phyloP scores from a whole-genome alignment of 2,329 filamentous ascomycete species.

The Pseudocercospora vitis region DNA sequence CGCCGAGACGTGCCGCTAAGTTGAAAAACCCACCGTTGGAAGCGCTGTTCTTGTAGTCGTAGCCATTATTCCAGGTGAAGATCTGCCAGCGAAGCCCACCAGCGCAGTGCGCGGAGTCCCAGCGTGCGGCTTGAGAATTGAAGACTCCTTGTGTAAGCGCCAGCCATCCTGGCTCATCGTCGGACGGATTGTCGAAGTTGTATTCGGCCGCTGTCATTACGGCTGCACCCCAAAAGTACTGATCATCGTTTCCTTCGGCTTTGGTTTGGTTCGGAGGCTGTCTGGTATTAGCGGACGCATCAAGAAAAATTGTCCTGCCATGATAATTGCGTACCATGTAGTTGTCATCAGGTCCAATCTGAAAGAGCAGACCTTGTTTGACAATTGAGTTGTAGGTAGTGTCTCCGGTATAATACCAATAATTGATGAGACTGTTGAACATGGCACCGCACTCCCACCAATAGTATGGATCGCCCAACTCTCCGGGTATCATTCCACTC shows the following conservation, averaged over 20 bases:
- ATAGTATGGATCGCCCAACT: slow-evolving; percentile 62
- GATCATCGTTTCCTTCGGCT: slow-evolving; percentile 55
- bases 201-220: slow-evolving; percentile 57
- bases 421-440: slow-evolving; percentile 68
- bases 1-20: slow-evolving; percentile 41
- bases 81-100: slow-evolving; percentile 41
- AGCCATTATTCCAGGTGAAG: slow-evolving; percentile 42
- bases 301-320: too few species aligned
- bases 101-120: slow-evolving; percentile 36
- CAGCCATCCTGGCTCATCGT: slow-evolving; percentile 44
- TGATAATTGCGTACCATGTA: slow-evolving; percentile 56
- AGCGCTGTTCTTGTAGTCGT: slow-evolving; percentile 49
- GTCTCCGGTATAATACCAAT: slow-evolving; percentile 68
- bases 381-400: slow-evolving; percentile 61
- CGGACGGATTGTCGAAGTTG: slow-evolving; percentile 45
- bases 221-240: slow-evolving; percentile 57
- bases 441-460: slow-evolving; percentile 38
- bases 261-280: slow-evolving; percentile 45
- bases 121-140: slow-evolving; percentile 38
- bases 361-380: slow-evolving; percentile 58
- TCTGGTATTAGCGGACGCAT: background rate
- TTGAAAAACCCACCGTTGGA: slow-evolving; percentile 52
- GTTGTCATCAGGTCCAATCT: slow-evolving; percentile 58
- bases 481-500: slow-evolving; percentile 51
- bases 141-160: slow-evolving; percentile 44